Evolutionary conservation across 129 eudicot species (phyloP), one percentile per base, ranked within the genome.

Genomic region (Glebionis coronaria): DNA sequence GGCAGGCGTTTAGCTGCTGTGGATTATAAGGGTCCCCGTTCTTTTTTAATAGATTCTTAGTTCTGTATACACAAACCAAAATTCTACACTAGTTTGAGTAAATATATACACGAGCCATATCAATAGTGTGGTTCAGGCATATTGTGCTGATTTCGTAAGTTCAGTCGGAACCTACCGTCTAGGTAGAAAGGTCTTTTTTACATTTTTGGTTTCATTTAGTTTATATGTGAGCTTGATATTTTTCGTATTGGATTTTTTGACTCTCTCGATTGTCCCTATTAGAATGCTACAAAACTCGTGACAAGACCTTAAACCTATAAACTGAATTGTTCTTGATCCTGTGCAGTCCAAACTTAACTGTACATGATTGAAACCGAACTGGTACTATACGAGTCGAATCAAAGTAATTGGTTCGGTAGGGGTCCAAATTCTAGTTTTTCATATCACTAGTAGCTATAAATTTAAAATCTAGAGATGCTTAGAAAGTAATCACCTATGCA

Each of bases 1-100:
- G 75, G 51, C 72, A 81, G 49, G 81, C 81, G 4, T 63, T 90
- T 65, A 61, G 86, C 46, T 90, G 97, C 77, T 89, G 94, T 85
- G 81, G 76, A 91, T 91, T 91, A 75, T 91, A 69, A 84, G 35
- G 7, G 59, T 9, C 29, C 28, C 63, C 31, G 14, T 44, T 29
- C 35, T 57, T 63, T 20, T 65, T 54, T 23, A 29, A 57, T 72
- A 69, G 72, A 61, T 62, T 75, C 21, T 54, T 31, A 51, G 76
- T 57, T 73, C 55, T 25, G 58, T 68, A 68, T 59, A 67, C 76
- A 72, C 29, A 0, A 42, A 40, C 46, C 50, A 56, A 68, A 44
- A 46, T 10, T 12, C 72, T 62, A 65, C 54, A 45, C 12, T 70
- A 67, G 72, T 73, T 61, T 70, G 65, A 61, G 87, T 71, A 83